Percentiles rank a stretch among this genome's conserved stretches.
phyloP scores from a whole-genome alignment of 768 basidiomycete genomes.

The Lactifluus rugatus region DNA sequence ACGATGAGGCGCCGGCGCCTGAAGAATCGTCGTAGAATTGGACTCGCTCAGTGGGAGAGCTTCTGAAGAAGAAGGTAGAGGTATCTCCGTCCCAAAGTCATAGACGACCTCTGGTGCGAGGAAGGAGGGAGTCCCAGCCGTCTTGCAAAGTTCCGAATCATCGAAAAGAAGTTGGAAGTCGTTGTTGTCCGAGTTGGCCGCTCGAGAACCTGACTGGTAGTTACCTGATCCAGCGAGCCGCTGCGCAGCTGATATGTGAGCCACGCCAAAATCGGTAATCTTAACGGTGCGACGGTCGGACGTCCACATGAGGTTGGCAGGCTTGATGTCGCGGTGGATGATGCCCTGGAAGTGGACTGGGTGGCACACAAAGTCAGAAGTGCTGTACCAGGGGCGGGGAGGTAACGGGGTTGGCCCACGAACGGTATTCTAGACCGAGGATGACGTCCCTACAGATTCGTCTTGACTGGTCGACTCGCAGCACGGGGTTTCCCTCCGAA shows the following conservation, averaged over 20 bases:
- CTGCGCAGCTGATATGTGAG: slow-evolving; percentile 89
- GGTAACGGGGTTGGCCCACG: slow-evolving; percentile 28
- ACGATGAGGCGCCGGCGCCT: slow-evolving; percentile 24
- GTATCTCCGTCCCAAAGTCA: slow-evolving; percentile 33
- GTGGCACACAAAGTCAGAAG: not conserved
- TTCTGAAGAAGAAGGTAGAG: slow-evolving; percentile 22
- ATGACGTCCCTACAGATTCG: slow-evolving; percentile 89
- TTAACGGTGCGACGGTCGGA: slow-evolving; percentile 83
- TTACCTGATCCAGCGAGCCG: slow-evolving; percentile 55
- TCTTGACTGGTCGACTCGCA: slow-evolving; percentile 74
- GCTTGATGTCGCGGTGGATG: slow-evolving; percentile 99
- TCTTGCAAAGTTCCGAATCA: slow-evolving; percentile 79
- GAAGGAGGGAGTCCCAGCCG: slow-evolving; percentile 93
- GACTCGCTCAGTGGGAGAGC: slow-evolving; percentile 29
- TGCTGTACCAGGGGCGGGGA: slow-evolving; percentile 1
- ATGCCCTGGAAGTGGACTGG: slow-evolving; percentile 97
- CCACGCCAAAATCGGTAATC: slow-evolving; percentile 97
- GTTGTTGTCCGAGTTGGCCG: slow-evolving; percentile 21
- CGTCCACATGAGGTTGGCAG: slow-evolving; percentile 91
- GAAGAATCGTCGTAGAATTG: slow-evolving; percentile 25
- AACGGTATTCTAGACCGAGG: slow-evolving; percentile 90
- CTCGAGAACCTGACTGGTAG: not conserved
- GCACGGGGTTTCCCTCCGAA: slow-evolving; percentile 52
- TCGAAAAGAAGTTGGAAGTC: slow-evolving; percentile 63
- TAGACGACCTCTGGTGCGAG: slow-evolving; percentile 91